Base-by-base conservation (phyloP, 805 yeast genomes). In the Candida qinlingensis region DNA sequence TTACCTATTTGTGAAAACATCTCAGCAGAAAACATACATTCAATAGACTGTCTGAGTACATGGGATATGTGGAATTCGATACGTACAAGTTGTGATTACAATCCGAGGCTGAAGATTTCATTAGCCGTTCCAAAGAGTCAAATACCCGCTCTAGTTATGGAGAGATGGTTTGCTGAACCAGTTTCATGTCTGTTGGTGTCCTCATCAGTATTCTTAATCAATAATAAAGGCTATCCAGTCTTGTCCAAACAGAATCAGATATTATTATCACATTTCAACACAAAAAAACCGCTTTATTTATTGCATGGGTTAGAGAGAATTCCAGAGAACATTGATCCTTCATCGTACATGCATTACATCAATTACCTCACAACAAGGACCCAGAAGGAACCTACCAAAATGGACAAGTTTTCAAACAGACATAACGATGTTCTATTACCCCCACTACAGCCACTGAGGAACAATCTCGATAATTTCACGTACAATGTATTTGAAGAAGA, bases 1-100 rank as follows among this genome's bases (percentile, higher is more conserved):
- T 46, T 73, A 56, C 76, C 80, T 7, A 66, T 76, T 12, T 76
- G 72, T 50, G 81, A 77, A 49, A 81, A 77, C 42, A 54, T 58
- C 4, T 38, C 45, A 1, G 57, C 66, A 4, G 59, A 60, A 35
- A 28, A 53, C 1, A 49, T 58, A 7, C 59, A 63, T 25, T 56
- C 58, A 7, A 55, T 69, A 13, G 81, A 77, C 56, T 66, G 72
- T 7, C 62, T 83, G 33, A 79, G 83, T 3, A 80, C 85, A 2
- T 85, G 91, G 91, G 87, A 82, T 47, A 73, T 81, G 55, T 85
- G 91, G 91, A 80, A 83, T 54, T 72, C 85, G 1, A 75, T 85
- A 3, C 67, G 89, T 27, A 69, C 73, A 5, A 66, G 76, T 36
- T 79, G 84, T 55, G 73, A 74, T 47, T 80, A 82, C 56, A 72